phyloP scores from a whole-genome alignment of 768 basidiomycete species.

The Boletus sp. region DNA sequence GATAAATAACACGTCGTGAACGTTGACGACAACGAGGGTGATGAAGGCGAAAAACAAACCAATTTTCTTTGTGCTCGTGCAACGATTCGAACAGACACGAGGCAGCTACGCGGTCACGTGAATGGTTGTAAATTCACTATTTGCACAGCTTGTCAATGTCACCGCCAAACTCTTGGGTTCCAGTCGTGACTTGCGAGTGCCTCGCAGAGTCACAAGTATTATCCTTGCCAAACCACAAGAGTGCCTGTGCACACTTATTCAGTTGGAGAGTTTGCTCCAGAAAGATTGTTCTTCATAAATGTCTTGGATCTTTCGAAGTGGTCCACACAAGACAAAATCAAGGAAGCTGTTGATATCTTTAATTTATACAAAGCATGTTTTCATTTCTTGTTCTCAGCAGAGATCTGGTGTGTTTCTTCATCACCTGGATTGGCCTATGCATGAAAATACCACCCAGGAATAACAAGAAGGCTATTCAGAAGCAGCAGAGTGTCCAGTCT shows the following conservation, averaged over 20 bases:
- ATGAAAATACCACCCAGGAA: constrained; percentile 1
- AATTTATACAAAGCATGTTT: not conserved
- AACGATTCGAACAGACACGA: constrained; percentile 33
- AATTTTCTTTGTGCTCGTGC: constrained; percentile 26
- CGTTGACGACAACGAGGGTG: constrained; percentile 16
- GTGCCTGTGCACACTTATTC: not conserved
- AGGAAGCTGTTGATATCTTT: constrained; percentile 1
- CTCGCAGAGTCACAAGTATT: too few species aligned
- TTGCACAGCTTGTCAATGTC: too few species aligned
- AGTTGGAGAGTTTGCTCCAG: not conserved
- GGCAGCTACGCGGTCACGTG: constrained; percentile 36
- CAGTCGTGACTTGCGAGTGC: too few species aligned
- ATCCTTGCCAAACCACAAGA: constrained; percentile 1
- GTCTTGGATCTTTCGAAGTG: not conserved
- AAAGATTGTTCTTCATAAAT: not conserved
- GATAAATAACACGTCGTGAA: constrained; percentile 18
- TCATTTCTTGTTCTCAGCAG: not conserved
- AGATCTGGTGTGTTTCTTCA: constrained; percentile 1
- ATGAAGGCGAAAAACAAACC: constrained; percentile 10
- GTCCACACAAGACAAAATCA: not conserved
- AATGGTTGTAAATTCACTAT: constrained; percentile 17
- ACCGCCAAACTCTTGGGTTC: too few species aligned
- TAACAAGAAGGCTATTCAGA: not conserved
- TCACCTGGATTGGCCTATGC: not conserved
- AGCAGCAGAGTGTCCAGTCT: not conserved